Evolutionary conservation across 768 basidiomycete genomes (phyloP).

Genomic region (Agaricus blazei): DNA sequence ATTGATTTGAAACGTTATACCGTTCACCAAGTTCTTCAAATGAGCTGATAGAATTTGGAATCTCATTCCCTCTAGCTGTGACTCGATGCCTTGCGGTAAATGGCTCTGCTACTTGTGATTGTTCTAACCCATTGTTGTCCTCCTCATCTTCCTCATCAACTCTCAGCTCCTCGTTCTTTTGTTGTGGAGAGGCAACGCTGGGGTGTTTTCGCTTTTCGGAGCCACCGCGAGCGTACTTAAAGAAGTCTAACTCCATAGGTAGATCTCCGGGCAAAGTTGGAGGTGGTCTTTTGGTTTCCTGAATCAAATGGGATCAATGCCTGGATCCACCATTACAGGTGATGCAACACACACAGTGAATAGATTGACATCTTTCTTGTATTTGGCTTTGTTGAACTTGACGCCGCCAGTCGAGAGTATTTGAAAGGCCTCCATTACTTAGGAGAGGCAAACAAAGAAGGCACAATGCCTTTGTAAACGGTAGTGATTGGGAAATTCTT

Average conservation of each 20-base stretch:
- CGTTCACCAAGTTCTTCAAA: constrained; percentile 57
- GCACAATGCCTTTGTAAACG: no score
- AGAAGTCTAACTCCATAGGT: constrained; percentile 84
- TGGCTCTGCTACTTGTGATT: constrained; percentile 19
- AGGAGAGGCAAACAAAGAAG: no score
- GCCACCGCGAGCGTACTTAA: constrained; percentile 71
- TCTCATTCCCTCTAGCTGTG: constrained; percentile 54
- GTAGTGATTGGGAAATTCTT: no score
- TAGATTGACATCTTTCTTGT: constrained; percentile 61
- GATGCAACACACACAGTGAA: constrained; percentile 53
- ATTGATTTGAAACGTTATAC: constrained; percentile 51
- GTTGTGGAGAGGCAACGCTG: constrained; percentile 15
- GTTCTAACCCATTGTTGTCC: constrained; percentile 14
- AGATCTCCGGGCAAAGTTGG: constrained; percentile 37
- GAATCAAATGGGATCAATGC: neutral
- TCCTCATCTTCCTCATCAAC: neutral
- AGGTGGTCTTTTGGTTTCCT: constrained; percentile 4
- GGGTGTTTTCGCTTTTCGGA: constrained; percentile 45
- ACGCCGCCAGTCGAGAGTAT: constrained; percentile 84
- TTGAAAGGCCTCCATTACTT: constrained; percentile 79
- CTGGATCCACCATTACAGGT: neutral
- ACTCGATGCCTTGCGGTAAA: constrained; percentile 5
- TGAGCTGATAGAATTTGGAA: constrained; percentile 52
- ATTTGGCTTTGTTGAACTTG: constrained; percentile 73
- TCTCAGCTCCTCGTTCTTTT: constrained; percentile 16